Evolutionary conservation across 306 rosid genomes (phyloP).

Genomic region (Quercus variabilis): DNA sequence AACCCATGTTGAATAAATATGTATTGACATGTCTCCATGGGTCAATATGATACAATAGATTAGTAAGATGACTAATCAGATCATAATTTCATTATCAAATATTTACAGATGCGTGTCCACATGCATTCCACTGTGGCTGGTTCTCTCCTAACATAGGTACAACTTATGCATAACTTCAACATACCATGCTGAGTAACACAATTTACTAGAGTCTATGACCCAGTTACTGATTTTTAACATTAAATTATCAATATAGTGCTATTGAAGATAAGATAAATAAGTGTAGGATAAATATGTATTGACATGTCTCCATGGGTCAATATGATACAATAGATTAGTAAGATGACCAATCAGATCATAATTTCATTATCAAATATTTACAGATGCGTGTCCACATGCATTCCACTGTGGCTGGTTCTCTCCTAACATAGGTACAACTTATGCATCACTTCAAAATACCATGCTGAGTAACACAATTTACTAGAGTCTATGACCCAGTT

Average conservation of each 20-base stretch:
- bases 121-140: not conserved
- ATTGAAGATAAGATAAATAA: not conserved
- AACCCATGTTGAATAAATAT: not conserved
- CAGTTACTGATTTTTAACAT: not conserved
- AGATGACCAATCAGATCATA: too few relatives aligned
- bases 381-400: too few relatives aligned
- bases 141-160: not conserved
- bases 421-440: too few relatives aligned
- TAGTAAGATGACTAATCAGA: not conserved
- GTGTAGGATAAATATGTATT: conserved; percentile 6
- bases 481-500: too few relatives aligned
- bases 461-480: too few relatives aligned
- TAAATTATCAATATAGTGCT: not conserved
- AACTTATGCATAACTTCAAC: not conserved
- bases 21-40: not conserved
- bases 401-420: too few relatives aligned
- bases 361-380: too few relatives aligned
- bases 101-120: not conserved
- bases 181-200: not conserved
- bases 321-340: too few relatives aligned
- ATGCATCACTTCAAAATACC: too few relatives aligned
- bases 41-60: not conserved
- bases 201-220: not conserved
- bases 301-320: too few relatives aligned
- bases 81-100: not conserved